Evolutionary conservation across 805 yeast genomes (phyloP).

Genomic region (Spathaspora girioi): DNA sequence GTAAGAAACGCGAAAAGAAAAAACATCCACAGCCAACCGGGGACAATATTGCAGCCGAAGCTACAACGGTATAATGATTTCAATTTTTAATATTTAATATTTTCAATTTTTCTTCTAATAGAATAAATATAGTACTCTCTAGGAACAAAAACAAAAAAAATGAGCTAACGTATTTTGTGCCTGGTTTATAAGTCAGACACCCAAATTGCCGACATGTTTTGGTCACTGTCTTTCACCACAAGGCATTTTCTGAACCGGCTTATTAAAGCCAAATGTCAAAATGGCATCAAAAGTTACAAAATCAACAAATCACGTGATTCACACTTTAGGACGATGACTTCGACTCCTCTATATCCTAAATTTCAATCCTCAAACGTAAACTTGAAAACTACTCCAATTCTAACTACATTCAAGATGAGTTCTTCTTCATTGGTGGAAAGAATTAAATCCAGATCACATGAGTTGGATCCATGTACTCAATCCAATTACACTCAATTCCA

Average conservation of each 20-base stretch:
- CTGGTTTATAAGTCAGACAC: too few species aligned
- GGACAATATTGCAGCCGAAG: not conserved
- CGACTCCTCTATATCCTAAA: not conserved
- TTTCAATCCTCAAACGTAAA: not conserved
- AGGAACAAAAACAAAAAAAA: not conserved
- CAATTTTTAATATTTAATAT: not conserved
- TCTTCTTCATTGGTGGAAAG: not conserved
- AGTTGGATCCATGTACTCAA: constrained; percentile 22
- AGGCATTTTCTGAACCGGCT: not conserved
- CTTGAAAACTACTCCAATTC: not conserved
- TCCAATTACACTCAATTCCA: constrained; percentile 26
- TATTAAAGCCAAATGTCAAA: not conserved
- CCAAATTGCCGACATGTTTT: not conserved
- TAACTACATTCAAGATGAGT: not conserved
- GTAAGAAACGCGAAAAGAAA: constrained; percentile 38
- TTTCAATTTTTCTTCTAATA: not conserved
- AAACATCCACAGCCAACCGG: constrained; percentile 5
- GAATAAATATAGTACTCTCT: not conserved
- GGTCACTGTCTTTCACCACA: not conserved
- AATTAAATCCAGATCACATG: constrained; percentile 9
- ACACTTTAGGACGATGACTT: not conserved
- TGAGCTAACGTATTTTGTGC: not conserved
- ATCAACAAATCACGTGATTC: not conserved
- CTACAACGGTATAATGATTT: not conserved
- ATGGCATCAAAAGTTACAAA: not conserved